Base-by-base conservation (phyloP, 495 filamentous ascomycete species). In the Aspergillus bridgeri region DNA sequence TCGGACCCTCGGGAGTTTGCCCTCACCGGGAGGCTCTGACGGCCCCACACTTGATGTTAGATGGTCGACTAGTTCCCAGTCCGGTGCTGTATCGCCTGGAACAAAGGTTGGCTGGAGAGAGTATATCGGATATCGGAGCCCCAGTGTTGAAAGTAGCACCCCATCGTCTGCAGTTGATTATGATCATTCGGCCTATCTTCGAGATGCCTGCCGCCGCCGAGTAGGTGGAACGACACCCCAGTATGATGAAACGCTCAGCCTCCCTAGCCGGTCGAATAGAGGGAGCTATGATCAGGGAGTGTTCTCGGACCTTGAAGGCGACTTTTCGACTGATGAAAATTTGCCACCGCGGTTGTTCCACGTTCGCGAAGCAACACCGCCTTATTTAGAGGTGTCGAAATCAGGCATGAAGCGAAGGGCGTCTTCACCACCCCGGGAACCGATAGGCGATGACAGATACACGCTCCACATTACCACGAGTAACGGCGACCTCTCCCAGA, bases 391-490 rank as follows among this genome's bases (percentile, higher is more conserved):
- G 27, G 47, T 57, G 38, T 69, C 78, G 63, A 71, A 71, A 67
- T 81, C 70, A 79, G 90, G 59, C 74, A 88, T 78, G 69, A 96
- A 96, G 69, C 82, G 91, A 57, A 79, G 89, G 53, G 91, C 91
- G 22, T 91, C 89, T 3, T 92, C 90, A 22, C 89, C 90, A 22
- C 89, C 86, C 15, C 82, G 83, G 6, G 90, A 92, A 51, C 87
- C 89, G 29, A 83, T 86, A 9, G 75, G 78, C n/a, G 89, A 90
- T 25, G 89, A 91, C 62, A 72, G 81, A 27, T 78, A 76, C 45
- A 67, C 80, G 4, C 66, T 88, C 55, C 81, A 85, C 58, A 74
- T 78, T 15, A 72, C 68, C 3, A 73, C 75, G 27, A 86, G 81
- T 54, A 82, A 82, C 29, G 84, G 81, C 61, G 89, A 94, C 65